phyloP scores from a whole-genome alignment of 73 alveolate genomes.

The Uronychia setigera region DNA sequence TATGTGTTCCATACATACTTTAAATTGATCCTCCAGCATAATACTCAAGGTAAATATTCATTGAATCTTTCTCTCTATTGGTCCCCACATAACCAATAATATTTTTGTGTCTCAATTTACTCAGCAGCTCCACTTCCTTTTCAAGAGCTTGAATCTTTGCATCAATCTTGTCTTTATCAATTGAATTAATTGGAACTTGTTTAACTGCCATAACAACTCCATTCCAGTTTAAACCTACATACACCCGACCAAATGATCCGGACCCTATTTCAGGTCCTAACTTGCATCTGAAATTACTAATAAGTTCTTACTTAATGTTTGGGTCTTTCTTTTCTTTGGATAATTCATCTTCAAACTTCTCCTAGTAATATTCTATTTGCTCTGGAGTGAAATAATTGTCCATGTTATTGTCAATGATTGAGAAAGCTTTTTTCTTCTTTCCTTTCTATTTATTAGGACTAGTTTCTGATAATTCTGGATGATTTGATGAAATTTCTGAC shows the following conservation, averaged over 20 bases:
- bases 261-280: conserved; percentile 50
- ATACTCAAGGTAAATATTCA: conserved; percentile 84
- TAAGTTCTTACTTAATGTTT: background rate
- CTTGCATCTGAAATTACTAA: background rate
- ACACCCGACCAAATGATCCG: conserved; percentile 88
- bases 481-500: no score
- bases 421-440: background rate
- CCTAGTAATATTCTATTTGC: background rate
- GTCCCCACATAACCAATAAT: conserved; percentile 88
- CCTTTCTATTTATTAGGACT: no score
- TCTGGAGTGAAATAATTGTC: conserved; percentile 5
- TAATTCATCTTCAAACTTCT: background rate
- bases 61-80: conserved; percentile 32
- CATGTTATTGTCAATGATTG: background rate
- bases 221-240: conserved; percentile 43
- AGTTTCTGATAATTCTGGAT: no score
- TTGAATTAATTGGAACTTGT: conserved; percentile 41
- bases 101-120: conserved; percentile 65
- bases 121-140: conserved; percentile 55
- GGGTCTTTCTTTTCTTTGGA: background rate
- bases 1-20: conserved; percentile 55
- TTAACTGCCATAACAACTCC: conserved; percentile 72
- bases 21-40: conserved; percentile 83
- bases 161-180: conserved; percentile 2
- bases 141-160: conserved; percentile 30